These are phyloP conservation scores for Eurotiales sp. DNA, from an alignment of 2,329 filamentous ascomycete genomes.

Conservation along the genomic window DNA sequence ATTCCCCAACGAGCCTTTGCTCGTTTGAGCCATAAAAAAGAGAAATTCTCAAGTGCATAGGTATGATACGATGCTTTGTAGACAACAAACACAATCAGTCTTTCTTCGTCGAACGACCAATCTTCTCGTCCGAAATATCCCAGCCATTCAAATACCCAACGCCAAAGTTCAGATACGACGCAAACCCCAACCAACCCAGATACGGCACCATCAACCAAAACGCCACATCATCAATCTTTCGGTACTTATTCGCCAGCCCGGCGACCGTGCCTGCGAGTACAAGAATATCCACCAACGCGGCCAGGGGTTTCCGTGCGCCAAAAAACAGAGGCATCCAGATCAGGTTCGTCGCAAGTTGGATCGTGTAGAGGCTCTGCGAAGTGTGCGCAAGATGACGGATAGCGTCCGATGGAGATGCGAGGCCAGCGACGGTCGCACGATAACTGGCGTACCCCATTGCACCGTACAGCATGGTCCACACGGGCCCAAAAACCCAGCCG, in stretches of 20 bases:
- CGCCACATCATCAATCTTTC: conserved; percentile 66
- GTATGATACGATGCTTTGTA: neutral
- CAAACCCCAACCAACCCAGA: conserved; percentile 80
- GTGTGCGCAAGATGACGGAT: conserved; percentile 60
- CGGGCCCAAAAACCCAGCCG: conserved; percentile 55
- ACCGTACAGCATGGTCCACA: conserved; percentile 57
- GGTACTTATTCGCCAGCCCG: conserved; percentile 74
- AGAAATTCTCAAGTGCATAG: neutral
- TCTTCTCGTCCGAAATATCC: conserved; percentile 45
- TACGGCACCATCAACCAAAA: conserved; percentile 78
- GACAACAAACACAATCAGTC: neutral
- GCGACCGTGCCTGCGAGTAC: conserved; percentile 67
- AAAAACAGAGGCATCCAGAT: conserved; percentile 95
- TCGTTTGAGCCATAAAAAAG: no score
- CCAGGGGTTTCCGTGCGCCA: conserved; percentile 65
- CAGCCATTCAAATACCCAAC: conserved; percentile 67
- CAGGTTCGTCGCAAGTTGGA: conserved; percentile 81
- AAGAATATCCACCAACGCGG: conserved; percentile 72
- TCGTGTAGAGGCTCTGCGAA: conserved; percentile 75
- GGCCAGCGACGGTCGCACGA: conserved; percentile 64
- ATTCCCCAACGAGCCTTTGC: no score
- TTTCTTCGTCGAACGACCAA: conserved; percentile 6
- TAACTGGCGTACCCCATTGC: conserved; percentile 88
- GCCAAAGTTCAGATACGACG: conserved; percentile 74
- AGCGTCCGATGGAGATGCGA: conserved; percentile 53